Percentiles rank a stretch among this genome's conserved stretches.
Evolutionary conservation across 2,329 filamentous ascomycete genomes (phyloP).

Genomic region (Boeremia exigua): DNA sequence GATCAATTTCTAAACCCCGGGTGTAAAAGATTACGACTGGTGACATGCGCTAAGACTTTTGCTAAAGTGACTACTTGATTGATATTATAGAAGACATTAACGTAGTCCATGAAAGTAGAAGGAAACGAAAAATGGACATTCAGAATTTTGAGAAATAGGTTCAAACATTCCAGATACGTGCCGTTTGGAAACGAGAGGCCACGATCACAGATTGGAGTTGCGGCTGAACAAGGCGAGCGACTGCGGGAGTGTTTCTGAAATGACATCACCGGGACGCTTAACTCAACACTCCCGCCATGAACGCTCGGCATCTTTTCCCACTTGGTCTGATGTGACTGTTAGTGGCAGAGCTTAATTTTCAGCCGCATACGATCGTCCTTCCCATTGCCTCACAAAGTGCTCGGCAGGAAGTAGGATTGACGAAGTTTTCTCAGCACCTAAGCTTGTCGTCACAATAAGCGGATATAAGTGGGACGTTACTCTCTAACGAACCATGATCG

Average conservation of each 20-base stretch:
- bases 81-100: too few species aligned
- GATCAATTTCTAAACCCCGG: neutral
- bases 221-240: constrained; percentile 7
- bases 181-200: constrained; percentile 3
- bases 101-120: too few species aligned
- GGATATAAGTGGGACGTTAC: constrained; percentile 1
- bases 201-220: constrained; percentile 4
- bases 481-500: constrained; percentile 11
- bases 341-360: constrained; percentile 11
- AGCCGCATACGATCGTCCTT: constrained; percentile 16
- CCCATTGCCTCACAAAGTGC: neutral
- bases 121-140: too few species aligned
- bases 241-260: neutral
- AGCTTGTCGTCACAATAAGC: constrained; percentile 13
- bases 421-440: constrained; percentile 7
- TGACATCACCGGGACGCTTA: constrained; percentile 6
- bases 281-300: constrained; percentile 1
- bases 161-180: neutral
- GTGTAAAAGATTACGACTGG: neutral
- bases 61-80: constrained; percentile 7
- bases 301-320: constrained; percentile 4
- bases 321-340: neutral
- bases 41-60: neutral
- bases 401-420: neutral
- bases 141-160: too few species aligned